These are phyloP conservation scores for Gymnopus androsaceus DNA, from an alignment of 1,284 basidiomycete species.

Conservation along the genomic window DNA sequence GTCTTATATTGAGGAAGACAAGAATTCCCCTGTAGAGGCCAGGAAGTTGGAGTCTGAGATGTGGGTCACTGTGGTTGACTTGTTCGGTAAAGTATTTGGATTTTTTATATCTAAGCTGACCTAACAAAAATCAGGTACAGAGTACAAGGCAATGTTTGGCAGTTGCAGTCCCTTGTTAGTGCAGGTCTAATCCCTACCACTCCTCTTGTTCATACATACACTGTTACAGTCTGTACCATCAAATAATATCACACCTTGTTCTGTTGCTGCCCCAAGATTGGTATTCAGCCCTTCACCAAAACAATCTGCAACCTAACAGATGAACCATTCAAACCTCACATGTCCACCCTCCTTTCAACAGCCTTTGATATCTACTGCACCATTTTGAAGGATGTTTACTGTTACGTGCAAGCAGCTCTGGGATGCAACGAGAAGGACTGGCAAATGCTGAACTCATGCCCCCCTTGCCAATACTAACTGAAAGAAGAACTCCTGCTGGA, in stretches of 20 bases:
- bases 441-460: conserved; percentile 30
- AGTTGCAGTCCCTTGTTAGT: no score
- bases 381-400: conserved; percentile 20
- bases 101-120: no score
- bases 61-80: no score
- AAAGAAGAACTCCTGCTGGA: conserved; percentile 24
- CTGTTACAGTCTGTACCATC: conserved; percentile 3
- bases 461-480: conserved; percentile 30
- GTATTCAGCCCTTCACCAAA: conserved; percentile 18
- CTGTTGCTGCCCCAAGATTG: conserved; percentile 6
- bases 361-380: conserved; percentile 34
- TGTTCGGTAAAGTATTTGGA: no score
- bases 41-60: no score
- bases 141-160: no score
- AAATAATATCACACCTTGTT: conserved; percentile 6
- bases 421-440: conserved; percentile 25
- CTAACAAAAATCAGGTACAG: no score
- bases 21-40: no score
- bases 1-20: no score
- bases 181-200: conserved; percentile 2
- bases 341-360: conserved; percentile 27
- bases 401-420: conserved; percentile 22
- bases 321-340: conserved; percentile 15
- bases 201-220: background rate
- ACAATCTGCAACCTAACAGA: conserved; percentile 6